Percentiles rank a stretch among this genome's conserved stretches.
Evolutionary conservation across 345 rosid species (phyloP).

Genomic region (Boechera retrofracta): DNA sequence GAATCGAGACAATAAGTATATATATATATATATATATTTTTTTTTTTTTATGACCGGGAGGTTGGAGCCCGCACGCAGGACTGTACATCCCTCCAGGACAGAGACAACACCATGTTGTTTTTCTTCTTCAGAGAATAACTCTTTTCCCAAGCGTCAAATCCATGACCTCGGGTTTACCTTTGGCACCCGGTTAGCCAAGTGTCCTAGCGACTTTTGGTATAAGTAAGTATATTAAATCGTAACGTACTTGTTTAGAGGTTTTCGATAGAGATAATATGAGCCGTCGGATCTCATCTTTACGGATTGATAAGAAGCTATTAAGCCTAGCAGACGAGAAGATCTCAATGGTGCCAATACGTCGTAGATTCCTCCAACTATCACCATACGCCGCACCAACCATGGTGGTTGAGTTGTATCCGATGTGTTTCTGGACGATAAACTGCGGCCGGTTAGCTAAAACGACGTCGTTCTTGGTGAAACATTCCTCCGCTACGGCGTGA

Average conservation of each 20-base stretch:
- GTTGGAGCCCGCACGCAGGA: no score
- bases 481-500: slow-evolving; percentile 45
- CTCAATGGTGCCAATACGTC: slow-evolving; percentile 50
- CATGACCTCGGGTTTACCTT: no score
- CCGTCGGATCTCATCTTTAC: slow-evolving; percentile 51
- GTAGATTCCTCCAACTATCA: slow-evolving; percentile 62
- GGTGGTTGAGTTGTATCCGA: slow-evolving; percentile 50
- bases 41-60: no score
- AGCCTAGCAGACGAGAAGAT: slow-evolving; percentile 53
- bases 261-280: slow-evolving; percentile 26
- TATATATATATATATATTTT: no score
- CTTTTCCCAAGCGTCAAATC: no score
- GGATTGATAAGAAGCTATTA: slow-evolving; percentile 35
- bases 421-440: slow-evolving; percentile 37
- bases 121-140: no score
- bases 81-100: no score
- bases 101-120: no score
- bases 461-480: slow-evolving; percentile 51
- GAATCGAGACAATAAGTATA: neutral
- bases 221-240: no score
- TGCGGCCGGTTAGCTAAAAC: slow-evolving; percentile 56
- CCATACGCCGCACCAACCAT: slow-evolving; percentile 48
- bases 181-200: no score
- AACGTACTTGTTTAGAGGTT: slow-evolving; percentile 31
- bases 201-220: no score